Evolutionary conservation across 2,329 filamentous ascomycete species (phyloP), one percentile per base, ranked within the genome.

Genomic region (Daldinia eschscholtzii): DNA sequence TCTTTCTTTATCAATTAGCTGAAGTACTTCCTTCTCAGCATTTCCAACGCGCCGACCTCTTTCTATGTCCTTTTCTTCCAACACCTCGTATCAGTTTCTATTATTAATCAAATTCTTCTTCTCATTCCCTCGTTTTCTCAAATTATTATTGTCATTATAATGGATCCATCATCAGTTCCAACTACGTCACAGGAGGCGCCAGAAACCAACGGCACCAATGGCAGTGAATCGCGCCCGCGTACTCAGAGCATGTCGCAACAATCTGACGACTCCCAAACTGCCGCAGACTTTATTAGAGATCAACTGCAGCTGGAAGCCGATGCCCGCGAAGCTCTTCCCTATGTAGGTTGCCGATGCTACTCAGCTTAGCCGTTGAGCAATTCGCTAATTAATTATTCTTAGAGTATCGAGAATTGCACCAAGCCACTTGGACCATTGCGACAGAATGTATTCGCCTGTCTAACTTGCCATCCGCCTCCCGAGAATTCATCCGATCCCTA

Each of bases 341-440:
- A 97, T 79, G 93, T 97, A 83, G 76, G 89, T 76, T n/a, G 33
- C 20, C 9, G 35, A 6, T n/a, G 15, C 28, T 26, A 26, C 2
- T 7, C 9, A 1, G 10, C 18, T 7, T 7, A 6, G 35, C 3
- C 26, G 5, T 35, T 33, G 9, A 37, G 20, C 50, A 23, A 37
- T 55, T 55, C 20, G n/a, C 50, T 55, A 55, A 55, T 23, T 18
- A 18, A 33, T 26, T 9, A 18, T 28, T 1, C 23, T 7, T 72
- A 97, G 93, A 94, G 96, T 81, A 98, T 98, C 78, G 93, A 97
- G 75, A 91, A 90, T 53, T 99, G 96, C 82, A 98, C 96, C 55
- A 91, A 94, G 73, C 89, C 91, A n/a, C 89, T 98, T 30, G 96
- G 96, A 0, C 87, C 94, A 6, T 85, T 99, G 15, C 91, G 94